Evolutionary conservation across 768 basidiomycete genomes (phyloP).

Genomic region (Leccinum subgranulosum): DNA sequence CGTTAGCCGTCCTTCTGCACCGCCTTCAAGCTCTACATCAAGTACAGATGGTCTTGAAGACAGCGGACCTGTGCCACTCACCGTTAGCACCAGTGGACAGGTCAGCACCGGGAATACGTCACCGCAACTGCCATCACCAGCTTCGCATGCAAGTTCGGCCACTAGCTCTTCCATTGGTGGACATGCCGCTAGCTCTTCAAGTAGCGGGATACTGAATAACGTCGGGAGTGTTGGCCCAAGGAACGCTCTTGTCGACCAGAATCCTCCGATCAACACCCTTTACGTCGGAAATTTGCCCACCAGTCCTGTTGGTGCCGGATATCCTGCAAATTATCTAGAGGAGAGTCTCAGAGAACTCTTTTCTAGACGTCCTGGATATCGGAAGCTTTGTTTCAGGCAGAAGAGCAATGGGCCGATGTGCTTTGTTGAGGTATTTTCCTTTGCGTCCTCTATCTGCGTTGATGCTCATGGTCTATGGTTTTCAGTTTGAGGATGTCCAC

Average conservation of each 20-base stretch:
- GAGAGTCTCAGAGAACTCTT: constrained; percentile 85
- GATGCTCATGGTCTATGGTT: constrained; percentile 3
- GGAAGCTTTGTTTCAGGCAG: constrained; percentile 90
- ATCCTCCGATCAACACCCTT: constrained; percentile 98
- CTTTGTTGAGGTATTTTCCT: constrained; percentile 81
- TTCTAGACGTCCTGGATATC: constrained; percentile 74
- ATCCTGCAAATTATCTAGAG: constrained; percentile 80
- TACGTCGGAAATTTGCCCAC: constrained; percentile 98
- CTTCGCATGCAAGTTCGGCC: constrained; percentile 57
- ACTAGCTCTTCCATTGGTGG: constrained; percentile 35
- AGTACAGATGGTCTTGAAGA: constrained; percentile 44
- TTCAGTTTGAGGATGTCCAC: constrained; percentile 85
- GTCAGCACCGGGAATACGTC: constrained; percentile 41
- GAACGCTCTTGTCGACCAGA: constrained; percentile 69
- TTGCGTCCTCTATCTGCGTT: background rate
- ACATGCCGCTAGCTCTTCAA: constrained; percentile 29
- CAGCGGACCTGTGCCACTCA: constrained; percentile 26
- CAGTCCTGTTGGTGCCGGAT: constrained; percentile 64
- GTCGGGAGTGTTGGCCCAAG: constrained; percentile 29
- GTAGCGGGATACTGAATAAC: constrained; percentile 22
- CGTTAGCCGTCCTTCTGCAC: constrained; percentile 30
- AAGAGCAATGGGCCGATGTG: constrained; percentile 99
- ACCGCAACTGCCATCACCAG: constrained; percentile 75
- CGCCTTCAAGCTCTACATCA: constrained; percentile 38
- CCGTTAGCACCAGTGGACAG: constrained; percentile 47